Evolutionary conservation across 2,329 filamentous ascomycete genomes (phyloP), one percentile per base, ranked within the genome.

Genomic region (Elsinoe australis): DNA sequence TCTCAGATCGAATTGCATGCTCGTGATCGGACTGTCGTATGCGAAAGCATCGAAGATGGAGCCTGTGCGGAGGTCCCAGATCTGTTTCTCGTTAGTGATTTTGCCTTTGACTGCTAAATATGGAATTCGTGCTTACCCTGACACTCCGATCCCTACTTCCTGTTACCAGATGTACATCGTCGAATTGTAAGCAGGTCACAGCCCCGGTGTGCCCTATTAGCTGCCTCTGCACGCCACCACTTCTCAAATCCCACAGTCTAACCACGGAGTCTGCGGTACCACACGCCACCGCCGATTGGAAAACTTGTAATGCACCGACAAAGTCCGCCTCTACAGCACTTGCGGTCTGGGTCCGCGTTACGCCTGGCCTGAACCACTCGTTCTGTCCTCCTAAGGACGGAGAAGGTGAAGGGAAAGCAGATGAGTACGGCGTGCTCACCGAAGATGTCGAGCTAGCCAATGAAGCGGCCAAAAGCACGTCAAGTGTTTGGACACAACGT

Each of bases 251-350:
- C 92, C 92, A 98, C 26, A 98, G 70, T 51, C 92, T 76, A 32
- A 98, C 89, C 87, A 96, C 94, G 33, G 92, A 92, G 62, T 98
- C 92, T 0, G 92, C 92, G 9, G 92, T 98, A 57, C 92, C 92
- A 63, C 92, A 96, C 7, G 92, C 92, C 53, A 98, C 74, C 9
- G 92, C 92, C 10, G 90, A 87, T 64, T 98, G 90, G 60, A 96
- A 98, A 32, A 94, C 90, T 64, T 98, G 92, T 51, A 98, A 64
- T 4, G 92, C 86, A 19, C 92, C 92, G 8, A 98, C 87, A 65
- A 96, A 98, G 65, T 95, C 87, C 1, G 90, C 88, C 42, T 79
- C 74, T 12, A 78, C 73, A 51, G 83, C 78, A 5, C 21, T 28
- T 3, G 79, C 71, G 12, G 81, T 64, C 42, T 85, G 80, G 6